phyloP scores from a whole-genome alignment of 768 basidiomycete genomes.

The Myochromella boudieri region DNA sequence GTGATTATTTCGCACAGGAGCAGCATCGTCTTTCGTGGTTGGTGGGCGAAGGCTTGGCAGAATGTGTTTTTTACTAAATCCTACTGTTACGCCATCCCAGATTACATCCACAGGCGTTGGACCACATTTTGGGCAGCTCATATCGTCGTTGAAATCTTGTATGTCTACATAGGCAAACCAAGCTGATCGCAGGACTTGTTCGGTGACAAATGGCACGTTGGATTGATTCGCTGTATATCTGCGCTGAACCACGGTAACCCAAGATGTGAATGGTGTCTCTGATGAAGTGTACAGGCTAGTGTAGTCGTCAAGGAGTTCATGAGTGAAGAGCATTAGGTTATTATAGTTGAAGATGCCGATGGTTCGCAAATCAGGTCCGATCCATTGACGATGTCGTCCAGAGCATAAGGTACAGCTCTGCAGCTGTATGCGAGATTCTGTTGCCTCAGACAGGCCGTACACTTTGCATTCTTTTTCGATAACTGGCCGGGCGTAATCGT shows the following conservation, averaged over 20 bases:
- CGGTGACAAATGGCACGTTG: constrained; percentile 9
- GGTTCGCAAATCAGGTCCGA: constrained; percentile 28
- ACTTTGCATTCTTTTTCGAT: background rate
- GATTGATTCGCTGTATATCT: background rate
- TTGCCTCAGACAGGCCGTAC: background rate
- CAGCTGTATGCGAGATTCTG: background rate
- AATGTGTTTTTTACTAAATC: constrained; percentile 17
- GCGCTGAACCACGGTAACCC: background rate
- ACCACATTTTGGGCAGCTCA: constrained; percentile 19
- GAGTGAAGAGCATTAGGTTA: constrained; percentile 27
- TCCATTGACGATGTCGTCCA: constrained; percentile 9
- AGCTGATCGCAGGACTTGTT: constrained; percentile 8
- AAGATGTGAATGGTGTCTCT: constrained; percentile 31
- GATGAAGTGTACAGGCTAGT: constrained; percentile 30
- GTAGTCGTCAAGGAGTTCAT: constrained; percentile 34
- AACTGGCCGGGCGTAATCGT: background rate
- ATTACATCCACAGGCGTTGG: constrained; percentile 11
- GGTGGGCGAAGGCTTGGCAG: constrained; percentile 8
- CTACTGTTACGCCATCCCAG: constrained; percentile 16
- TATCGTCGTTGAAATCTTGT: constrained; percentile 13
- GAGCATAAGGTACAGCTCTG: constrained; percentile 1
- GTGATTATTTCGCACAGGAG: background rate
- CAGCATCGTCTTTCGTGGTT: background rate
- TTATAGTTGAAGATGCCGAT: constrained; percentile 35
- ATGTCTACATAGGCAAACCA: constrained; percentile 16